Conservation (phyloP, 176 grass and related monocot genomes). For the Typha latifolia region DNA sequence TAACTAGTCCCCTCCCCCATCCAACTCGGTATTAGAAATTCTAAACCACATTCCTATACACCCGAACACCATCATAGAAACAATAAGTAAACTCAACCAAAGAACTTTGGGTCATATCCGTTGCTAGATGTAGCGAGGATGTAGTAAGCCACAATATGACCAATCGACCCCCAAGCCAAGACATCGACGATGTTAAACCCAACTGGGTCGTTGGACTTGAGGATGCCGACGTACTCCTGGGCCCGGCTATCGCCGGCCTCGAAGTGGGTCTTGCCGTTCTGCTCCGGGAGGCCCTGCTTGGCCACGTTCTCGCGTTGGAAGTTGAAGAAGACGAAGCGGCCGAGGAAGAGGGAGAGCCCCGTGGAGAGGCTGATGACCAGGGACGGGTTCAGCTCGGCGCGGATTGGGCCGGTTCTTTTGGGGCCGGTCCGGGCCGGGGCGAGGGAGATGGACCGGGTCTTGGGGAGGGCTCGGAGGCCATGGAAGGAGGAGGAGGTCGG, state of each 20-base stretch:
- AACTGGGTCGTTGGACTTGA: conserved; percentile 97
- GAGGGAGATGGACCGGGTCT: conserved; percentile 10
- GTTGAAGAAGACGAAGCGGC: conserved; percentile 98
- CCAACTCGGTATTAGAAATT: too few relatives aligned
- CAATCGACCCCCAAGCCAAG: conserved; percentile 82
- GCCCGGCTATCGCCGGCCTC: conserved; percentile 86
- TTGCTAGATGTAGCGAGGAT: conserved; percentile 97
- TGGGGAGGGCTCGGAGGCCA: conserved; percentile 36
- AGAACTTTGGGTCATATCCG: conserved; percentile 90
- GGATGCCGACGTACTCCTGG: conserved; percentile 68
- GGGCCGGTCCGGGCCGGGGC: background rate
- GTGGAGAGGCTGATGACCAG: conserved; percentile 99
- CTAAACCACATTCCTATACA: background rate
- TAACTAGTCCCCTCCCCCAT: too few relatives aligned
- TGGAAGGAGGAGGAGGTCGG: conserved; percentile 6
- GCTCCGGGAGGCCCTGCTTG: conserved; percentile 77
- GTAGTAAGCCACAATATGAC: conserved; percentile 96
- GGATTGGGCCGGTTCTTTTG: conserved; percentile 22
- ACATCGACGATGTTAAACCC: conserved; percentile 98
- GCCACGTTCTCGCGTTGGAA: conserved; percentile 99
- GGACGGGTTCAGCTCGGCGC: conserved; percentile 67
- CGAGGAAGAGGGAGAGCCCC: conserved; percentile 85
- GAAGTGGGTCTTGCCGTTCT: conserved; percentile 96
- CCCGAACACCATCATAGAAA: background rate
- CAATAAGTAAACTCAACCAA: conserved; percentile 16